Percentiles rank a stretch among this genome's conserved stretches.
Conservation (phyloP, 2,329 filamentous ascomycete genomes). For the Bipolaris zeicola region DNA sequence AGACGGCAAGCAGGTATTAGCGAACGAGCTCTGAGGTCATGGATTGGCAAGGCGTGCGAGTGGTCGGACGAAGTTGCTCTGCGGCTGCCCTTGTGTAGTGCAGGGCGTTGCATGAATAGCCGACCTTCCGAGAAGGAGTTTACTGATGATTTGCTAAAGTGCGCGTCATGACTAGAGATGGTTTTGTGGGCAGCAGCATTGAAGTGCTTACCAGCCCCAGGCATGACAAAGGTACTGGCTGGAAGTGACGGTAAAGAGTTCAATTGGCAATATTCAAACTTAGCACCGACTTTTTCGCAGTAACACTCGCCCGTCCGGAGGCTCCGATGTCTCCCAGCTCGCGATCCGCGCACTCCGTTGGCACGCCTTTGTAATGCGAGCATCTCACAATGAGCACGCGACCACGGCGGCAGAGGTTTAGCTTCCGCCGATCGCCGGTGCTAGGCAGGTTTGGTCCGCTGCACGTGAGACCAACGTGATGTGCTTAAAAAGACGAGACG, state of each 20-base stretch:
- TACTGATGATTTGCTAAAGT: constrained; percentile 1
- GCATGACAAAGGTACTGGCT: background rate
- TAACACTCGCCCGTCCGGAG: background rate
- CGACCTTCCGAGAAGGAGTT: constrained; percentile 11
- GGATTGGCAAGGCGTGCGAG: background rate
- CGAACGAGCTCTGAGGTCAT: constrained; percentile 4
- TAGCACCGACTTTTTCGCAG: background rate
- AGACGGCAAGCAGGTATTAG: constrained; percentile 8
- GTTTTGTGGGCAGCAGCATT: constrained; percentile 1
- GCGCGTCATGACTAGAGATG: constrained; percentile 11
- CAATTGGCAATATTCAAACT: too few species aligned
- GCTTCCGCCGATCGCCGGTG: constrained; percentile 10
- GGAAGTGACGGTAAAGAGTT: too few species aligned
- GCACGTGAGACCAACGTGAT: background rate
- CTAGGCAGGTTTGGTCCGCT: background rate
- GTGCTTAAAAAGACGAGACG: too few species aligned
- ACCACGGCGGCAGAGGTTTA: constrained; percentile 3
- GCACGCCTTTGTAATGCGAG: background rate
- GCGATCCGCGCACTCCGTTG: background rate
- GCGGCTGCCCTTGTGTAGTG: background rate
- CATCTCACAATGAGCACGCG: background rate
- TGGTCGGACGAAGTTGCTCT: constrained; percentile 12
- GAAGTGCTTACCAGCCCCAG: background rate
- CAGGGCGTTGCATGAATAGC: constrained; percentile 8
- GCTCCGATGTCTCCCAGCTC: background rate